These are phyloP conservation scores for Platismatia glauca DNA, from an alignment of 495 filamentous ascomycete genomes.

Conservation along the genomic window DNA sequence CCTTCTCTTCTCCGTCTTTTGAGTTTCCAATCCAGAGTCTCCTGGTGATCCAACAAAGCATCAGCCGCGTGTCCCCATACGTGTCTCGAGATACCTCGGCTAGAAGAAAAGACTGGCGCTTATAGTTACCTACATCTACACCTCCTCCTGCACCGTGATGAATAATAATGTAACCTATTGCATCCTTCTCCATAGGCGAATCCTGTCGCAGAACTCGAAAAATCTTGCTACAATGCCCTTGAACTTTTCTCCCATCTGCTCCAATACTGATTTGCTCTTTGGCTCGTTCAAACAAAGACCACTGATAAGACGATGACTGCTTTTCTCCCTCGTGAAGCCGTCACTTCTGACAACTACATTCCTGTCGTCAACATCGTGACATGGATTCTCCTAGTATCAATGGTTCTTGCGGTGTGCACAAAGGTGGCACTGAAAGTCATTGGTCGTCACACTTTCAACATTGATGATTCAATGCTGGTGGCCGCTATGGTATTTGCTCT, in stretches of 20 bases:
- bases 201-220: background rate
- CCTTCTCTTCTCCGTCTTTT: background rate
- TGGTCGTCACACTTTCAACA: conserved; percentile 5
- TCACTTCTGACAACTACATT: conserved; percentile 1
- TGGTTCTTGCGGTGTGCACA: conserved; percentile 13
- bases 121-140: background rate
- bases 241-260: too few species aligned
- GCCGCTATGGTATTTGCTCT: conserved; percentile 10
- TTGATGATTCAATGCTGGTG: conserved; percentile 11
- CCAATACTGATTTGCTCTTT: too few species aligned
- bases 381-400: conserved; percentile 16
- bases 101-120: background rate
- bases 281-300: too few species aligned
- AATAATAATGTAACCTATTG: background rate
- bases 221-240: too few species aligned
- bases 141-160: background rate
- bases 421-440: conserved; percentile 10
- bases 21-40: too few species aligned
- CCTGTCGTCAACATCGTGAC: conserved; percentile 15
- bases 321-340: background rate
- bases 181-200: background rate
- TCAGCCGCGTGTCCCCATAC: background rate
- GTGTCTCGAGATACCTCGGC: background rate
- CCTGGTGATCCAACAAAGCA: background rate
- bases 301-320: background rate